Conservation (phyloP, 1,139 yeast species). For the Magnusiomyces fungicola region DNA sequence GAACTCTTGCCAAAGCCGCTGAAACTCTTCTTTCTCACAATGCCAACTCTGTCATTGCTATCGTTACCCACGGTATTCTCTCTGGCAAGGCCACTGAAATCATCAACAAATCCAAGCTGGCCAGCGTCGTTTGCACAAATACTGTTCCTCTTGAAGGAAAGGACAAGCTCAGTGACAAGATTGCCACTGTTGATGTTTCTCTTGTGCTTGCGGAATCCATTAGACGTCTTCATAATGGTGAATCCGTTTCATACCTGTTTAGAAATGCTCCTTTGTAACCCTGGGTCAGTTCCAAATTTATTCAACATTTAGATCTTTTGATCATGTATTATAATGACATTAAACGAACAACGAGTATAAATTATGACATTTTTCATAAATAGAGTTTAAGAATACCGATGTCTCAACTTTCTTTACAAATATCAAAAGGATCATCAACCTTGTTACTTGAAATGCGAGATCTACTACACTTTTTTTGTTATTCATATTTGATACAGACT, state of each 20-base stretch:
- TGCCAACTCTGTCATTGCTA: slow-evolving; percentile 82
- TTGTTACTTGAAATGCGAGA: too few relatives aligned
- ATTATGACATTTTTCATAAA: too few relatives aligned
- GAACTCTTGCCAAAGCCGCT: slow-evolving; percentile 93
- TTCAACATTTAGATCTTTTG: too few relatives aligned
- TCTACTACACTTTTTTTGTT: too few relatives aligned
- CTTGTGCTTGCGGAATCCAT: slow-evolving; percentile 93
- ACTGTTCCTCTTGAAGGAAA: slow-evolving; percentile 76
- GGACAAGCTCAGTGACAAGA: slow-evolving; percentile 49
- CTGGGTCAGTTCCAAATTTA: too few relatives aligned
- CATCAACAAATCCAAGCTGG: slow-evolving; percentile 70
- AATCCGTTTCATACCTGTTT: slow-evolving; percentile 84
- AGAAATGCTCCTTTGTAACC: slow-evolving; percentile 44
- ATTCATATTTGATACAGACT: too few relatives aligned
- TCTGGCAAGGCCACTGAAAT: slow-evolving; percentile 82
- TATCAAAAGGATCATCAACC: too few relatives aligned
- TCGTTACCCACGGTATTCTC: slow-evolving; percentile 92
- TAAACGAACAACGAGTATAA: too few relatives aligned
- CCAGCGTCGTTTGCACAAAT: slow-evolving; percentile 84
- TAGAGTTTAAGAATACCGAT: too few relatives aligned
- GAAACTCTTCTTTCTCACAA: slow-evolving; percentile 68
- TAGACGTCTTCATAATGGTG: slow-evolving; percentile 91
- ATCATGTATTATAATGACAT: too few relatives aligned
- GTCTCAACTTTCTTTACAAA: too few relatives aligned
- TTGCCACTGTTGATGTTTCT: slow-evolving; percentile 77